Percentiles rank a stretch among this genome's conserved stretches.
These are phyloP conservation scores for Neurospora cerealis DNA, from an alignment of 495 filamentous ascomycete species.

Conservation along the genomic window DNA sequence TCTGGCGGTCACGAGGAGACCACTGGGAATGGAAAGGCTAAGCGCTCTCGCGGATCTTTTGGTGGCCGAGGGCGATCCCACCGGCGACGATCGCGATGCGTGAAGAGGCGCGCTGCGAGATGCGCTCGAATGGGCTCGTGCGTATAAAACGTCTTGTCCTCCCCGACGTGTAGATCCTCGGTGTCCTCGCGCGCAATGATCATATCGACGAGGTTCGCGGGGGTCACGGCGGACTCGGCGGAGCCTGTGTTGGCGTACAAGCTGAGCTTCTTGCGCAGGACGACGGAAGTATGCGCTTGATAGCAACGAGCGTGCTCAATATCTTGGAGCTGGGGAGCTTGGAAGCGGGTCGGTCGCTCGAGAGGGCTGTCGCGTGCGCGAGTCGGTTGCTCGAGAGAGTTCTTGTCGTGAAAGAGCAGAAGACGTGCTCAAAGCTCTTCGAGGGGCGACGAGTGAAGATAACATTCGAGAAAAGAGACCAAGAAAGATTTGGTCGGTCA, in stretches of 20 bases:
- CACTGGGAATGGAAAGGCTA: neutral
- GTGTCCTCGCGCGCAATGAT: neutral
- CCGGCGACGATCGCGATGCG: neutral
- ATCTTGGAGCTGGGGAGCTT: neutral
- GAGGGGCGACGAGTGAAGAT: neutral
- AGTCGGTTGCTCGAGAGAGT: neutral
- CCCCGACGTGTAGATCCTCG: neutral
- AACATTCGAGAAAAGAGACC: neutral
- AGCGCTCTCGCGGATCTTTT: neutral
- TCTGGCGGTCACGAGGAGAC: neutral
- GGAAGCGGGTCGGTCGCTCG: neutral
- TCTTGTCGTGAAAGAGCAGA: neutral
- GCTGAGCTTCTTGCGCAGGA: neutral
- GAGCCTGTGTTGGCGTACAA: neutral
- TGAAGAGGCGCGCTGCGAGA: neutral
- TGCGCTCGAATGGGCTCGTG: neutral
- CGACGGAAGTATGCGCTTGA: neutral
- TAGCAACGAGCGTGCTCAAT: neutral
- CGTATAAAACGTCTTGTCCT: neutral
- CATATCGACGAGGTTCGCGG: neutral
- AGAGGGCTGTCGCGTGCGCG: too few relatives aligned
- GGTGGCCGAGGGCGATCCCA: neutral
- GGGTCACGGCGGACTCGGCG: neutral
- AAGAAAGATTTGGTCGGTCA: neutral
- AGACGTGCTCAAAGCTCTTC: neutral